Evolutionary conservation across 192 early-diverging fungal genomes (phyloP), one percentile per base, ranked within the genome.

Genomic region (Umbelopsis sp.): DNA sequence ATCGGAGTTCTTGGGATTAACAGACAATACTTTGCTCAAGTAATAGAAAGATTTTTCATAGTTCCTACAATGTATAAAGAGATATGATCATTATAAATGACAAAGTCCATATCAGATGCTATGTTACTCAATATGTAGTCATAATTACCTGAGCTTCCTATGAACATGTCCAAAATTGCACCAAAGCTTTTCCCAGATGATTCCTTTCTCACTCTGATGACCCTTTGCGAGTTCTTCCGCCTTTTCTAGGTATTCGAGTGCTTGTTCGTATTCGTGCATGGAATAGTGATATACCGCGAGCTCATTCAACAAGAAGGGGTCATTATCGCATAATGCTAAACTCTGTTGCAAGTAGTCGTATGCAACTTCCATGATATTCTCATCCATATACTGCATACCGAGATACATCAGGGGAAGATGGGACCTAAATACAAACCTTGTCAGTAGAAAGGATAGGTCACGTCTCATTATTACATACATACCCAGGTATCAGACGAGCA

Each of bases 251-350:
- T 74, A 83, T 14, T 75, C 56, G 11, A 92, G 74, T 2, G 93
- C 83, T 29, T 75, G 66, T 6, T 79, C 45, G 66, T 87, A 91
- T 24, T 85, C 70, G 53, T 71, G 73, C 44, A 71, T 78, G 2
- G 77, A 66, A 68, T 85, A 91, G 53, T 83, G 78, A 29, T 91
- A 71, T 7, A 88, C 84, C 1, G 90, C 94, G 45, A 93, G 54
- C 75, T 96, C 94, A 69, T 92, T 94, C 41, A 85, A 70, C 7
- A 95, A 41, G 29, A 88, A 68, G 0, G 94, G 89, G 79, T 94
- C 94, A 12, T 75, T 54, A 44, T 79, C 70, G 68, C 90, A 91
- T 10, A 89, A 82, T 9, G 45, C 50, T 21, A 74, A 70, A 34
- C 90, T 89, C 2, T 71, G 65, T 1, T 72, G 52, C 16, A 95